These are phyloP conservation scores for Pochonia chlamydosporia DNA, from an alignment of 2,329 filamentous ascomycete species.

Conservation along the genomic window DNA sequence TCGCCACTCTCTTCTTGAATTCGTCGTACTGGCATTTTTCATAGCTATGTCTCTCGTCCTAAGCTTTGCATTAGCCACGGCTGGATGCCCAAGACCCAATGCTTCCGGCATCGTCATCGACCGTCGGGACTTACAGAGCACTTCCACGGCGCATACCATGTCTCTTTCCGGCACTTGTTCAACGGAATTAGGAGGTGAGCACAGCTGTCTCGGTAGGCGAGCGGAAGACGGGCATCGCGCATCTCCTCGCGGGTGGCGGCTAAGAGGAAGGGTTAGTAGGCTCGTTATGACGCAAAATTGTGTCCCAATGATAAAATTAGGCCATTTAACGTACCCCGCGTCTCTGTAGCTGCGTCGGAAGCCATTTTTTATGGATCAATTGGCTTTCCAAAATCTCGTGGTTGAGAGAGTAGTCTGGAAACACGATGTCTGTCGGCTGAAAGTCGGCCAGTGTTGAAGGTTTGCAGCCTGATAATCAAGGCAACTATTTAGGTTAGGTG, in stretches of 20 bases:
- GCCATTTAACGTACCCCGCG: constrained; percentile 28
- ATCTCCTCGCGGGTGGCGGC: constrained; percentile 86
- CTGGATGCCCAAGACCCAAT: neutral
- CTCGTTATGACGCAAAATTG: neutral
- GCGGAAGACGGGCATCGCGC: constrained; percentile 80
- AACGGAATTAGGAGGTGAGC: constrained; percentile 91
- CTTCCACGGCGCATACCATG: constrained; percentile 96
- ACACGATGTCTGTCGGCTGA: constrained; percentile 21
- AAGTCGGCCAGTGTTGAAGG: constrained; percentile 19
- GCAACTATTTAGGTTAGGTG: constrained; percentile 10
- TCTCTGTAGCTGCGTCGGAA: constrained; percentile 29
- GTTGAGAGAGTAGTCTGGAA: constrained; percentile 19
- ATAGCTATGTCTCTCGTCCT: constrained; percentile 96
- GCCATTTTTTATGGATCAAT: constrained; percentile 32
- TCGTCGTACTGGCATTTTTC: constrained; percentile 99
- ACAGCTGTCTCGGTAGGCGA: constrained; percentile 93
- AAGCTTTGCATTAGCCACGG: constrained; percentile 10
- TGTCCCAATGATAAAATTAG: neutral
- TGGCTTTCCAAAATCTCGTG: constrained; percentile 23
- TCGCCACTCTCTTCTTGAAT: constrained; percentile 96
- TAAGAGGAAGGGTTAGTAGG: constrained; percentile 25
- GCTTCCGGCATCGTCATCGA: neutral
- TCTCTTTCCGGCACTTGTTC: constrained; percentile 87
- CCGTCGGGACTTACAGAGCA: constrained; percentile 66
- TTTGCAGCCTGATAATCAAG: constrained; percentile 19